Evolutionary conservation across 2,329 filamentous ascomycete species (phyloP), one percentile per base, ranked within the genome.

Genomic region (Emydomyces testavorans): DNA sequence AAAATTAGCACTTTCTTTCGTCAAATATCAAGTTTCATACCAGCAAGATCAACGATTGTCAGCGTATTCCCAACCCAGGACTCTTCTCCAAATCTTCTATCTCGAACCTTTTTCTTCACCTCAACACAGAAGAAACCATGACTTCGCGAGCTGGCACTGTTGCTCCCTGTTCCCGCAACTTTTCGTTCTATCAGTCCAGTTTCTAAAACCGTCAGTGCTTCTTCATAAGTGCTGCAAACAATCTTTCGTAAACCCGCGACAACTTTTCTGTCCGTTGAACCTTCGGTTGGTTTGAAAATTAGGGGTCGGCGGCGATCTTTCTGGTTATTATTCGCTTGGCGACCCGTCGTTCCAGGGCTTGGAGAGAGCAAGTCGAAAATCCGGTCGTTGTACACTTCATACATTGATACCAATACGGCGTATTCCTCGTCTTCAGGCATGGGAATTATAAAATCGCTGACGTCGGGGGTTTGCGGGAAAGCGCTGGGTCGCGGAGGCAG

Each of bases 311-410:
- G 80, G 43, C 81, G 75, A 57, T 85, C 87, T 2, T 70, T 68
- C 52, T 72, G 71, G n/a, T 71, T 65, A 23, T 65, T 68, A 23
- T 66, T 65, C 52, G 70, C 60, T 34, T 67, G 62, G 8, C 64
- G 67, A 53, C 63, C 57, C 8, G 61, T 61, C n/a, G 61, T 60
- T 20, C 62, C 62, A 36, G 63, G 64, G 4, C 63, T 62, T 6
- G 79, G 60, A 15, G 74, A 84, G 1, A 98, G 72, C 0, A 98
- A 78, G 59, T 98, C 92, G 63, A 93, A 96, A 55, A 98, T 96
- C 29, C 89, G 82, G 67, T 98, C 90, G 61, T 98, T 98, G 71
- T 98, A 95, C 1, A 98, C 90, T 65, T 98, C 92, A 65, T 96
- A 96, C 89, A 98, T 98, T 46, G 88, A 94, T 18, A 98, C 75